Percentiles rank a stretch among this genome's conserved stretches.
These are phyloP conservation scores for Astrephomene gubernaculifera DNA, from an alignment of 139 green algal genomes.

Conservation along the genomic window DNA sequence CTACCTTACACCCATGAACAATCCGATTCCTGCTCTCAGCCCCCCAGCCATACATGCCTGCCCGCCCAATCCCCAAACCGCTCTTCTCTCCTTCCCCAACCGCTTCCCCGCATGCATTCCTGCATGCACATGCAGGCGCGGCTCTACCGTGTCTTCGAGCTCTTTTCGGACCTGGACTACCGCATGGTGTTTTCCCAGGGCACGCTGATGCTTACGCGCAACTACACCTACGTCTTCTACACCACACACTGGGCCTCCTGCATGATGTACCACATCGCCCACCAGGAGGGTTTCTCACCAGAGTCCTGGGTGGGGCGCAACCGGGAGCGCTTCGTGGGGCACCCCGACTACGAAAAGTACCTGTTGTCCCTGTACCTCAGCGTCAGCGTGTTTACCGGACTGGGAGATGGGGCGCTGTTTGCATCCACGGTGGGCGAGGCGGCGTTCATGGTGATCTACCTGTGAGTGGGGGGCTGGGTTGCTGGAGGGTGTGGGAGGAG, in stretches of 20 bases:
- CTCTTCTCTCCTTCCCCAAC: neutral
- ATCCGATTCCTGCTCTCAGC: too few relatives aligned
- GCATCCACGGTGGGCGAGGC: neutral
- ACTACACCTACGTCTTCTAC: slow-evolving; percentile 44
- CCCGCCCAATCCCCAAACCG: too few relatives aligned
- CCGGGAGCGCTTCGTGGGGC: neutral
- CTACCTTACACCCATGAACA: too few relatives aligned
- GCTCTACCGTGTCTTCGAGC: slow-evolving; percentile 55
- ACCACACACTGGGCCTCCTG: slow-evolving; percentile 30
- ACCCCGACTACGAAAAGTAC: neutral
- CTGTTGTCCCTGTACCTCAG: slow-evolving; percentile 27
- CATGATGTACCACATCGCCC: slow-evolving; percentile 30
- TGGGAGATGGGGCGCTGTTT: slow-evolving; percentile 20
- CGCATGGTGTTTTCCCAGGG: slow-evolving; percentile 31
- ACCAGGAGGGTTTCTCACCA: neutral
- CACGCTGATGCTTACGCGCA: slow-evolving; percentile 19
- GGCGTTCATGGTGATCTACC: slow-evolving; percentile 33
- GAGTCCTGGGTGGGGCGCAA: slow-evolving; percentile 39
- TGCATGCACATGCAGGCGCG: slow-evolving; percentile 3
- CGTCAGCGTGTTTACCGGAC: neutral
- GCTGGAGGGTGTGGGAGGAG: too few relatives aligned
- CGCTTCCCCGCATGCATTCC: neutral
- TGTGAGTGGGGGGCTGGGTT: slow-evolving; percentile 1
- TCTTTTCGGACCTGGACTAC: slow-evolving; percentile 50
- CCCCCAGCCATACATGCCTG: too few relatives aligned